Percentiles rank a stretch among this genome's conserved stretches.
phyloP scores from a whole-genome alignment of 345 rosid genomes.

The Lepidium sativum region DNA sequence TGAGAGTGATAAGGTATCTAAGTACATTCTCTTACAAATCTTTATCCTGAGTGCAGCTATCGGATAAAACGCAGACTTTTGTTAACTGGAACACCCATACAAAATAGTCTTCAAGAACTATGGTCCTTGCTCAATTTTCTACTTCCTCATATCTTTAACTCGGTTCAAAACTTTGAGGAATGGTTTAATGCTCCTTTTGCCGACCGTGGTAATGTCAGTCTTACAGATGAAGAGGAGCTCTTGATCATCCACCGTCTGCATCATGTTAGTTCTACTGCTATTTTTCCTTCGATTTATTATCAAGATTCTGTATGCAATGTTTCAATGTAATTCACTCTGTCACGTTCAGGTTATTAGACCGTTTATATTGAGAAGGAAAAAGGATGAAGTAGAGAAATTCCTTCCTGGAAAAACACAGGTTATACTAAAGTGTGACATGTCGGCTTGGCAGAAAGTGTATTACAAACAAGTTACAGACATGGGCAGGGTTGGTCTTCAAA shows the following conservation, averaged over 20 bases:
- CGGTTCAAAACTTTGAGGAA: constrained; percentile 87
- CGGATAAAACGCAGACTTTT: constrained; percentile 88
- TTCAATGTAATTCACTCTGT: background rate
- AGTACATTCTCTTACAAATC: constrained; percentile 16
- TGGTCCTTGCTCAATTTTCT: constrained; percentile 99
- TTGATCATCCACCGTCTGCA: constrained; percentile 93
- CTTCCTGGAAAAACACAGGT: constrained; percentile 96
- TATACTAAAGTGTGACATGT: constrained; percentile 92
- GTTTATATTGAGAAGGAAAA: constrained; percentile 93
- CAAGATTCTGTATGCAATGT: background rate
- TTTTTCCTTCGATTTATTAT: constrained; percentile 1
- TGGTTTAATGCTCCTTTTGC: constrained; percentile 99
- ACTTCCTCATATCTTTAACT: constrained; percentile 91
- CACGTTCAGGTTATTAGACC: constrained; percentile 88
- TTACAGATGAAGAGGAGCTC: constrained; percentile 87
- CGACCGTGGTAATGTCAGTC: constrained; percentile 79
- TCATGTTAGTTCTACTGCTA: constrained; percentile 52
- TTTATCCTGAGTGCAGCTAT: constrained; percentile 53
- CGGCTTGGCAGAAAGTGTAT: constrained; percentile 98
- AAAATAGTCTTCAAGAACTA: constrained; percentile 92
- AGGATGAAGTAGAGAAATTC: constrained; percentile 96
- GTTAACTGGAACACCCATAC: constrained; percentile 96
- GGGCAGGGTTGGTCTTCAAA: constrained; percentile 91
- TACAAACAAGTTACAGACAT: constrained; percentile 91
- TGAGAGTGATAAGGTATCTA: background rate